Base-by-base conservation (phyloP, 805 yeast genomes). In the Kuraishia piskuri region DNA sequence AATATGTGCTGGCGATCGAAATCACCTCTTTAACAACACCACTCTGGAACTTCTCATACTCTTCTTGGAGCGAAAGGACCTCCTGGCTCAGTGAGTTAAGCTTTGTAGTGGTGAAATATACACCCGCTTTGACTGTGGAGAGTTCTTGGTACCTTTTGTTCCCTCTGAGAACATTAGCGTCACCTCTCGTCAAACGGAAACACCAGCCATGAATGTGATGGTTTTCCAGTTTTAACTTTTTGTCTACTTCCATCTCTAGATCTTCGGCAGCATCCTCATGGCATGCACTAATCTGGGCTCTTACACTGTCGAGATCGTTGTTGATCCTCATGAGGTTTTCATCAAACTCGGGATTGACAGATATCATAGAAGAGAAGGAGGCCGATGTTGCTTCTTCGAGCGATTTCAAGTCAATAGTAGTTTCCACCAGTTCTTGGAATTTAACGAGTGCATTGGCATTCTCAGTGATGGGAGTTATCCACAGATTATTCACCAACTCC, bases 131-230 rank as follows among this genome's bases (percentile, higher is more conserved):
- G 26, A 90, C 95, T 0, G 97, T 92, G 51, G 90, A 88, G 48
- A 92, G 73, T 66, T 94, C 97, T 51, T 77, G 77, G 64, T 84
- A 91, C 45, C 79, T 76, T 54, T 73, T 74, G 50, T 74, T 70
- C 12, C 78, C 79, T 60, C 98, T 80, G 55, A 94, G 73, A 21
- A 87, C 84, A 10, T 86, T 75, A 2, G 96, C 91, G 63, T 94
- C 98, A 53, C 82, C 84, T 67, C 99, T 80, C 1, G 99, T 94
- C 22, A 94, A 79, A 60, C 98, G 77, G 77, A 92, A 81, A 67
- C 97, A 90, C 96, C 96, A 91, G 21, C 97, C 97, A 67, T 89
- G 95, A 24, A 79, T 81, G 57, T 79, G 87, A 64, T 92, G 96
- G 53, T 86, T 82, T 65, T 94, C 99, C 50, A 94, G 70, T 66